Base-by-base conservation (phyloP, 345 rosid species). In the Brassica carinata region DNA sequence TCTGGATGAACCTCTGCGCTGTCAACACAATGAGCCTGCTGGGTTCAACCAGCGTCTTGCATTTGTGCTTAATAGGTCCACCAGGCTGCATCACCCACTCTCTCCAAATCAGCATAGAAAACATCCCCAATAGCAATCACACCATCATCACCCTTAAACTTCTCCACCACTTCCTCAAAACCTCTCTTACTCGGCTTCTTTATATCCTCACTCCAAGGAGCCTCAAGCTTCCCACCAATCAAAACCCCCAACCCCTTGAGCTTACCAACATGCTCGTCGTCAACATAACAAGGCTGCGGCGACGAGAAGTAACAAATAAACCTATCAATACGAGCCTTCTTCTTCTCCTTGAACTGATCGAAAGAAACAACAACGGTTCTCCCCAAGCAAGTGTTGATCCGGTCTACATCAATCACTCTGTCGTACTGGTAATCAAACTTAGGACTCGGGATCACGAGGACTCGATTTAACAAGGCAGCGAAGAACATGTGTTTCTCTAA, bases 401-500 rank as follows among this genome's bases (percentile, higher is more conserved):
- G 88, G 0, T 88, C 89, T 45, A 93, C 81, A 59, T 93, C 93
- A 40, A 96, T 77, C 73, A 96, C 97, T 84, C 84, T 90, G 59
- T 76, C 86, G 76, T 87, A 96, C 84, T 85, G 88, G 65, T 81
- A 93, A 87, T 96, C 98, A 38, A 96, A 86, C 76, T 83, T 88
- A 17, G 86, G 76, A 64, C 96, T 91, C 0, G 99, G 99, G 15
- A 96, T 87, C 69, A 96, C 92, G 80, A 96, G 67, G 73, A 86
- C 84, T 65, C 98, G 90, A 75, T 85, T 84, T 59, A 96, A 67
- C 72, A 91, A 27, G 13, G 98, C 97, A 0, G 99, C 98, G 0
- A 96, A 91, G 83, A 96, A 90, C 94, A 96, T 93, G 43, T 93
- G 99, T 64, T 96, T 96, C 85, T 93, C 98, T 70, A 96, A 77